Evolutionary conservation across 352 stramenopile species (phyloP).

Genomic region (Phytophthora ramorum): DNA sequence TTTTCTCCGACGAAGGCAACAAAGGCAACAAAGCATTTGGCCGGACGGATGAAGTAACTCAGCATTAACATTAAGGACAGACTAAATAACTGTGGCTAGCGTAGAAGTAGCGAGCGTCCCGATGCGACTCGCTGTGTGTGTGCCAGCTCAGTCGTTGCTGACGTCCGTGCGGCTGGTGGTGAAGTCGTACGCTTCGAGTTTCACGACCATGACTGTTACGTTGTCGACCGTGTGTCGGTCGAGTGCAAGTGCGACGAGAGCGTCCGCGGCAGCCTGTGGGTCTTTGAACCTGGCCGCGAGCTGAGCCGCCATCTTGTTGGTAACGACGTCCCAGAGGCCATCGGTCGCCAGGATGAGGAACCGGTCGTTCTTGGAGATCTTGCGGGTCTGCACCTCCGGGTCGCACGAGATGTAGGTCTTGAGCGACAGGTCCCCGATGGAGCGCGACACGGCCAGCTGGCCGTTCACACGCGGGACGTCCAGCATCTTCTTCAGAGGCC

Average conservation of each 20-base stretch:
- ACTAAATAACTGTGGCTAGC: conserved; percentile 35
- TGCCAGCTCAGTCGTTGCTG: conserved; percentile 18
- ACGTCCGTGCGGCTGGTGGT: conserved; percentile 33
- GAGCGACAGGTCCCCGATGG: conserved; percentile 82
- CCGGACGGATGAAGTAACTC: conserved; percentile 16
- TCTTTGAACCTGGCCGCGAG: conserved; percentile 57
- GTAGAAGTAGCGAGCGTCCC: conserved; percentile 10
- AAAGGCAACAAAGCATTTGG: not conserved
- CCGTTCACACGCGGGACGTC: conserved; percentile 87
- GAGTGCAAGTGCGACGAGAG: conserved; percentile 68
- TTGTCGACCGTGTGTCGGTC: conserved; percentile 72
- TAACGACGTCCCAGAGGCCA: conserved; percentile 87
- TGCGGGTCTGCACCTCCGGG: conserved; percentile 75
- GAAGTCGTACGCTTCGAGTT: conserved; percentile 64
- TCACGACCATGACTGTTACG: conserved; percentile 79
- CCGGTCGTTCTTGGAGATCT: conserved; percentile 60
- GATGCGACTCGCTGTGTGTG: conserved; percentile 10
- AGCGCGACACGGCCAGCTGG: conserved; percentile 80
- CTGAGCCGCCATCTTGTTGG: conserved; percentile 67
- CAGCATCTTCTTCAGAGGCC: conserved; percentile 78
- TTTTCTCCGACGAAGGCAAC: not conserved
- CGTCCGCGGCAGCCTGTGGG: conserved; percentile 63
- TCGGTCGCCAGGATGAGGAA: conserved; percentile 86
- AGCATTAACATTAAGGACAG: conserved; percentile 33
- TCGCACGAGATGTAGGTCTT: conserved; percentile 83